Conservation (phyloP, 169 alveolate species). For the Eimeria zaria region DNA sequence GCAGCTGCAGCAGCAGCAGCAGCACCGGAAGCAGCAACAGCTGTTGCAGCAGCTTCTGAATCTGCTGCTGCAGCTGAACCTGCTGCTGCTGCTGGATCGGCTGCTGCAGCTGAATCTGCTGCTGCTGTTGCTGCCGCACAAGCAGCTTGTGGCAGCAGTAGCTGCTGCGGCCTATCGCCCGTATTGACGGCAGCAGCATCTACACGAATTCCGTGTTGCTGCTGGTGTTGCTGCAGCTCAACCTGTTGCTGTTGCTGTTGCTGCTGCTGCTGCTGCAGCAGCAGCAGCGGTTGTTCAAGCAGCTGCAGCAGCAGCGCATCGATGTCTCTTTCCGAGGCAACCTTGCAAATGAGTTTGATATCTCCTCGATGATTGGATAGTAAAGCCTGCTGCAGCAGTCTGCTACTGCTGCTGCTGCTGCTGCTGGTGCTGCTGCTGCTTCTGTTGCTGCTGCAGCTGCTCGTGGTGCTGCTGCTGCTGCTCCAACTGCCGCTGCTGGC, state of each 20-base stretch:
- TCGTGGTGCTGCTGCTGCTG: conserved; percentile 9
- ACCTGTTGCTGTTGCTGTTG: not conserved
- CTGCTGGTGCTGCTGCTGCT: conserved; percentile 16
- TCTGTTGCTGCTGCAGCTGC: conserved; percentile 26
- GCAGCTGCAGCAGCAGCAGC: conserved; percentile 32
- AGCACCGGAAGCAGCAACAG: not conserved
- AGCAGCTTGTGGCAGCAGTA: not conserved
- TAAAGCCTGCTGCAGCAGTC: not conserved
- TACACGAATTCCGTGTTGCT: not conserved
- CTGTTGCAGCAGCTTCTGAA: conserved; percentile 5
- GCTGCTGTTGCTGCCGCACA: not conserved
- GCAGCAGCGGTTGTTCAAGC: conserved; percentile 10
- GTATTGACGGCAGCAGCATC: not conserved
- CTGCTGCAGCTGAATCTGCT: conserved; percentile 5
- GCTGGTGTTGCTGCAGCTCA: not conserved
- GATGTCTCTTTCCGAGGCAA: not conserved
- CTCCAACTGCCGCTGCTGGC: not conserved
- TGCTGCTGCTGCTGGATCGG: not conserved
- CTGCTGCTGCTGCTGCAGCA: conserved; percentile 19
- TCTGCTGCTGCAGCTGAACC: not conserved
- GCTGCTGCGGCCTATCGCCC: not conserved
- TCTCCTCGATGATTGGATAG: not conserved
- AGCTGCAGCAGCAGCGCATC: conserved; percentile 38
- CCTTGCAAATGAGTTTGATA: not conserved
- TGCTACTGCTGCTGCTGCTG: conserved; percentile 9